Evolutionary conservation across 1,284 basidiomycete genomes (phyloP), one percentile per base, ranked within the genome.

Genomic region (Coniferiporia sulphurascens): DNA sequence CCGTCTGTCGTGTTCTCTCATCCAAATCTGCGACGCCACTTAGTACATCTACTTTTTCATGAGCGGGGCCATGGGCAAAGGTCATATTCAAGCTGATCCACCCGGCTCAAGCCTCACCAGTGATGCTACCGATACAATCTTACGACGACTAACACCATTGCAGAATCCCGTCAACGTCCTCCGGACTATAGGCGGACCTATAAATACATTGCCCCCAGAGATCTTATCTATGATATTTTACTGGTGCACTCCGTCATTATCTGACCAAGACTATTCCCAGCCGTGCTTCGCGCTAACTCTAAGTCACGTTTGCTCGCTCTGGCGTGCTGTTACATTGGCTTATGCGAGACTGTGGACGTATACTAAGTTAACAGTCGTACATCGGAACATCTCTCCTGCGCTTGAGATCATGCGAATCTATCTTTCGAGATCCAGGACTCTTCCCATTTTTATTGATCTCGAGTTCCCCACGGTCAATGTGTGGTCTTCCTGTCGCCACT

Each of bases 341-440:
- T 53, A 53, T 50, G 58, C 61, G 9, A 21, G 53, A 13, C 54
- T 62, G 22, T 62, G 61, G 61, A 62, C 57, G n/a, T 62, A 62
- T 50, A 48, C 61, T 13, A 55, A 59, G 35, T n/a, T 62, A 12
- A 19, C 15, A 12, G 54, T 62, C 21, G 22, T 44, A 3, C 43
- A 62, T 13, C 52, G 43, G 4, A n/a, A 3, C n/a, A 17, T 62
- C 34, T 15, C 43, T 15, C 51, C 61, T 19, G 53, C 58, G 2
- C 22, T 62, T 1, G 45, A 54, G n/a, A 32, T 59, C 4, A 50
- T 59, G 41, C 10, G 9, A 2, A 8, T 59, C n/a, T 62, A 58
- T 19, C 55, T 59, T 19, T 41, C 38, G 35, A 52, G 58, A 36
- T 46, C 61, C 3, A 53, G 50, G 17, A 34, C 43, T 15, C 27